Percentiles rank a stretch among this genome's conserved stretches.
phyloP scores from a whole-genome alignment of 768 basidiomycete genomes.

The Pholiota microspora region DNA sequence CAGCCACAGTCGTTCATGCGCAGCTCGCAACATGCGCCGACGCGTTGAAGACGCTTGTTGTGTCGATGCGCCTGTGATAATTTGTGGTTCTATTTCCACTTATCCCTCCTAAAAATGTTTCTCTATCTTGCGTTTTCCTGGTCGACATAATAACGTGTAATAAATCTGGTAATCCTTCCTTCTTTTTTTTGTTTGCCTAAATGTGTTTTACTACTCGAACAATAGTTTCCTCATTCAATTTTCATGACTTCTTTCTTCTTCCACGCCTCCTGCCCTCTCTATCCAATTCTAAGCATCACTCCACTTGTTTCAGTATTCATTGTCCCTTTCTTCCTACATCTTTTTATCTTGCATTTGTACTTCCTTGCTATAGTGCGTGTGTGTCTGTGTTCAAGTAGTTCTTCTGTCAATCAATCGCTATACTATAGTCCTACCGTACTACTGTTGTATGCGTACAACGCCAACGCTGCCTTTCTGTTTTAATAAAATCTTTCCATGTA shows the following conservation, averaged over 20 bases:
- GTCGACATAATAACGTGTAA: background rate
- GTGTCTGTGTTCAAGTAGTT: background rate
- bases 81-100: background rate
- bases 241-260: background rate
- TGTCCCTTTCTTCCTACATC: background rate
- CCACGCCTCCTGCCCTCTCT: background rate
- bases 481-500: background rate
- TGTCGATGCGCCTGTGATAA: background rate
- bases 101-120: background rate
- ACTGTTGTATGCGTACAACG: background rate
- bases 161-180: constrained; percentile 4
- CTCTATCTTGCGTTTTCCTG: background rate
- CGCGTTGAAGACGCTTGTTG: too few species aligned
- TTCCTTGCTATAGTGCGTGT: background rate
- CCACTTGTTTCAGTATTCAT: background rate
- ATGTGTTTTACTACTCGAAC: background rate
- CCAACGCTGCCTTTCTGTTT: background rate
- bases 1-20: constrained; percentile 38
- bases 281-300: background rate
- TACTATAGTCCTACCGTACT: too few species aligned
- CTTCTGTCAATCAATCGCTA: constrained; percentile 1
- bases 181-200: constrained; percentile 6
- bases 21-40: constrained; percentile 25
- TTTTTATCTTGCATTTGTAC: constrained; percentile 2
- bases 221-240: background rate